phyloP scores from a whole-genome alignment of 495 filamentous ascomycete genomes.

The Annulohypoxylon bovei region DNA sequence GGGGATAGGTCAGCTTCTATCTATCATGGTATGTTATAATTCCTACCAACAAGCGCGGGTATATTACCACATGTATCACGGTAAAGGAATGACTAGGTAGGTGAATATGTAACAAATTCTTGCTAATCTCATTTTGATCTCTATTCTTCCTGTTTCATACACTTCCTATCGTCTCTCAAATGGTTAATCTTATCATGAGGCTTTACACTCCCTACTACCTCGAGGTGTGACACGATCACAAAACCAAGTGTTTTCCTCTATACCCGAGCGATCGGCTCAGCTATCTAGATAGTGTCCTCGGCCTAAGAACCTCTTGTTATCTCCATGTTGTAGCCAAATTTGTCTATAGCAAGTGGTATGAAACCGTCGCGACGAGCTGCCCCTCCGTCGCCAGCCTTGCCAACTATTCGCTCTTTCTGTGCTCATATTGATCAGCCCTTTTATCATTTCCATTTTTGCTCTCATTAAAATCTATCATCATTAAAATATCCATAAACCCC shows the following conservation, averaged over 20 bases:
- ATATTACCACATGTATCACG: constrained; percentile 4
- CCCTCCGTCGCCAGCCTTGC: neutral
- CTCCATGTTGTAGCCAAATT: neutral
- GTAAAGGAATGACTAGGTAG: neutral
- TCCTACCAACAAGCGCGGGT: neutral
- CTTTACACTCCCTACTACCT: neutral
- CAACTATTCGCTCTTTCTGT: constrained; percentile 1
- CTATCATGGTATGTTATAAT: constrained; percentile 11
- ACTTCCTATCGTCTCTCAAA: neutral
- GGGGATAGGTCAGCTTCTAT: neutral
- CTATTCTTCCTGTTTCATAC: neutral
- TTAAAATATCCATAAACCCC: neutral
- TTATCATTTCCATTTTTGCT: neutral
- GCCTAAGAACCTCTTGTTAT: neutral
- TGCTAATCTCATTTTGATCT: neutral
- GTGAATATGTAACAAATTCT: neutral
- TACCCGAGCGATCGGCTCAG: neutral
- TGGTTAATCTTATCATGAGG: neutral
- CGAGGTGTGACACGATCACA: neutral
- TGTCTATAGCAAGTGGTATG: neutral
- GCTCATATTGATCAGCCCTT: neutral
- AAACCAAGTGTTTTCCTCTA: neutral
- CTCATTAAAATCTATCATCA: neutral
- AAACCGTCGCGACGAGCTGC: constrained; percentile 4
- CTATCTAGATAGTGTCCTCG: neutral